Evolutionary conservation across 2,329 filamentous ascomycete genomes (phyloP).

Genomic region (Clarireedia paspali): DNA sequence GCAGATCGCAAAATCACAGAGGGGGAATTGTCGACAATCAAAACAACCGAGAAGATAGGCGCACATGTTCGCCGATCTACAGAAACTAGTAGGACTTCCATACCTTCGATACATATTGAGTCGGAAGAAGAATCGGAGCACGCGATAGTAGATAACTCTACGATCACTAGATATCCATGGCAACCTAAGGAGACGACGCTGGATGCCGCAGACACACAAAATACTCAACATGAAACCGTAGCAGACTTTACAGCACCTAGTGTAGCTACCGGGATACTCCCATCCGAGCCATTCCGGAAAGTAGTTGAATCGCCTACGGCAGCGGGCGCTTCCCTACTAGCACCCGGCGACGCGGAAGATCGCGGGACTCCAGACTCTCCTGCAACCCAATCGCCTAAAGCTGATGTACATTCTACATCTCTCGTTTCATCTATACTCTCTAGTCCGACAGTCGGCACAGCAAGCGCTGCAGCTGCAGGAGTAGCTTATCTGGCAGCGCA

Average conservation of each 20-base stretch:
- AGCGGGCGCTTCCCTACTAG: not conserved
- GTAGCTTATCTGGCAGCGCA: not conserved
- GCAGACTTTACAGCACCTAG: too few relatives aligned
- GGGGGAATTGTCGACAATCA: conserved; percentile 43
- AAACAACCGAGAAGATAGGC: conserved; percentile 22
- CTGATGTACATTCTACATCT: not conserved
- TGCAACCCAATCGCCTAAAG: not conserved
- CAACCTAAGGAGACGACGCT: not conserved
- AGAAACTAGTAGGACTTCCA: too few relatives aligned
- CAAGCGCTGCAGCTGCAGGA: not conserved
- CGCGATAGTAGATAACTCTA: not conserved
- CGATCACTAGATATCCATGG: not conserved
- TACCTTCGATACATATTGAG: too few relatives aligned
- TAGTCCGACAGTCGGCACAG: not conserved
- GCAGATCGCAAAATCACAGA: conserved; percentile 69
- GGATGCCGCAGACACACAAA: not conserved
- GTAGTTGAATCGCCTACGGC: not conserved
- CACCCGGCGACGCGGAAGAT: not conserved
- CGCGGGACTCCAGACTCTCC: not conserved
- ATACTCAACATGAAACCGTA: too few relatives aligned
- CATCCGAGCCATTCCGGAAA: not conserved
- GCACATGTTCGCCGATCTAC: too few relatives aligned
- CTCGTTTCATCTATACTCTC: not conserved
- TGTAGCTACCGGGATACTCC: too few relatives aligned
- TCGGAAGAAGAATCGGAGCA: too few relatives aligned